Percentiles rank a stretch among this genome's conserved stretches.
Conservation (phyloP, 2,329 filamentous ascomycete genomes). For the Westerdykella sp. region DNA sequence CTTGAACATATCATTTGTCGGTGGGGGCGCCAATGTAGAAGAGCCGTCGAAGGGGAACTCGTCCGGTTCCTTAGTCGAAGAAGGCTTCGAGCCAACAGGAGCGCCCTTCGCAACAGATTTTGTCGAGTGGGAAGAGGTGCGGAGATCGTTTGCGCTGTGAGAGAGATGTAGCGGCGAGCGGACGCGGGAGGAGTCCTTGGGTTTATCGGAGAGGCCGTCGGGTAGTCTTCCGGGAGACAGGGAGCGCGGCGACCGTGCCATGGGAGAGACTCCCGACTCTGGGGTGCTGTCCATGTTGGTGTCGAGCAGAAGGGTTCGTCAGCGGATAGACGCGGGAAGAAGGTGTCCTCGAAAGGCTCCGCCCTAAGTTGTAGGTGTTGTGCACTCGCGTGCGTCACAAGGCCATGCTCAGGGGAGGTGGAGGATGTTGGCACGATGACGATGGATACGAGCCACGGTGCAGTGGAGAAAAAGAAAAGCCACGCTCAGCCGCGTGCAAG, state of each 20-base stretch:
- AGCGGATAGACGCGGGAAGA: too few relatives aligned
- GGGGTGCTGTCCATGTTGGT: constrained; percentile 23
- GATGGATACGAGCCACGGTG: too few relatives aligned
- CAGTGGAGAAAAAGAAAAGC: too few relatives aligned
- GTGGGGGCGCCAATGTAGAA: constrained; percentile 11
- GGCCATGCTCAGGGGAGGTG: too few relatives aligned
- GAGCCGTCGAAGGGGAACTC: constrained; percentile 35
- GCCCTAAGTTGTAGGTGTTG: too few relatives aligned
- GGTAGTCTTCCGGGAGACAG: constrained; percentile 13
- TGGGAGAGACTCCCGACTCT: constrained; percentile 23
- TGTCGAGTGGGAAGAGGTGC: not conserved
- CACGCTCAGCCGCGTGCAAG: too few relatives aligned
- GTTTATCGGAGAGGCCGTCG: constrained; percentile 10
- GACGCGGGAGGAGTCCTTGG: constrained; percentile 14
- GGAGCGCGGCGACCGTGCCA: constrained; percentile 18
- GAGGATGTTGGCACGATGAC: too few relatives aligned
- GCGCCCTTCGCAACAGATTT: constrained; percentile 13
- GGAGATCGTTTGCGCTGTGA: constrained; percentile 11
- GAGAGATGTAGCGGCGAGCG: constrained; percentile 24
- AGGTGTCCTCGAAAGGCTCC: too few relatives aligned
- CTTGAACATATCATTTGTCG: constrained; percentile 15
- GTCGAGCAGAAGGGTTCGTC: too few relatives aligned
- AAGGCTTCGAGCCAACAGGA: constrained; percentile 26
- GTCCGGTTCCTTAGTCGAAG: constrained; percentile 21
- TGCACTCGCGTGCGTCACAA: too few relatives aligned